Conservation (phyloP, 257 asterid genomes). For the Solanum okadae region DNA sequence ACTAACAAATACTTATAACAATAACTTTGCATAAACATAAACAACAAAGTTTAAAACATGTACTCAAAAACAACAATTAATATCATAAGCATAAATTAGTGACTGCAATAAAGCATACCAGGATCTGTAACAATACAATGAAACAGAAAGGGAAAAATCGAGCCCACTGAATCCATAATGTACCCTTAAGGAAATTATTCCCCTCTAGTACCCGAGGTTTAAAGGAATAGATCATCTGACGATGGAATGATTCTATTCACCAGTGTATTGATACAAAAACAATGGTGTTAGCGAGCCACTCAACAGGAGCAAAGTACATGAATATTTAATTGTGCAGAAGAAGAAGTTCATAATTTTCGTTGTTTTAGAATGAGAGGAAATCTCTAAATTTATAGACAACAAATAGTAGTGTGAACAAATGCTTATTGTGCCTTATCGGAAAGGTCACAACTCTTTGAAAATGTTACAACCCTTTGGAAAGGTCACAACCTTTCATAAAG, state of each 20-base stretch:
- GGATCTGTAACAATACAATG: not conserved
- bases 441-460: no score
- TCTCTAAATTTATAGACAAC: not conserved
- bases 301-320: not conserved
- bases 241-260: not conserved
- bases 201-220: not conserved
- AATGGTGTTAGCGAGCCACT: not conserved
- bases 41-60: not conserved
- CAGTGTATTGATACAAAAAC: not conserved
- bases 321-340: not conserved
- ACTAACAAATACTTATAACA: not conserved
- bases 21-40: not conserved
- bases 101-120: not conserved
- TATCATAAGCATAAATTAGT: not conserved
- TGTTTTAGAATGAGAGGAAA: not conserved
- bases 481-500: no score
- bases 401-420: not conserved
- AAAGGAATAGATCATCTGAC: not conserved
- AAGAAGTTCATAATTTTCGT: not conserved
- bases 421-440: no score
- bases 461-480: no score
- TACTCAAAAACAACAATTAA: not conserved
- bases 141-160: no score
- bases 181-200: not conserved
- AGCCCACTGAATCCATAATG: not conserved